phyloP scores from a whole-genome alignment of 2,329 filamentous ascomycete genomes.

The Aspergillus tubingensis region DNA sequence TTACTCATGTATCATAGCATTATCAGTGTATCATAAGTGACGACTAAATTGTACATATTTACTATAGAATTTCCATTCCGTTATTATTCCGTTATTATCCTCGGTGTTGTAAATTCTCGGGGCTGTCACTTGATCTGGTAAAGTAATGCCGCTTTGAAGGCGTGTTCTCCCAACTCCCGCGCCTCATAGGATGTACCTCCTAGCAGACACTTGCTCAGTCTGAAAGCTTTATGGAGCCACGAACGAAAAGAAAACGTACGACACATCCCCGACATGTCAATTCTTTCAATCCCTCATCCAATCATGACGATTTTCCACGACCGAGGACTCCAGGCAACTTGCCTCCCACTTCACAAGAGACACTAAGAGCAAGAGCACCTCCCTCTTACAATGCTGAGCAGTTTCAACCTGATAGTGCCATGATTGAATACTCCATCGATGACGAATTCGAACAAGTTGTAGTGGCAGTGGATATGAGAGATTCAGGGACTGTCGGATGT shows the following conservation, averaged over 20 bases:
- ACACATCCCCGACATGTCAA: background rate
- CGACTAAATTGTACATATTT: constrained; percentile 4
- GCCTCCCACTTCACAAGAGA: constrained; percentile 6
- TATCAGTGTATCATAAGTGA: constrained; percentile 15
- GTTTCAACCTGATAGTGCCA: constrained; percentile 23
- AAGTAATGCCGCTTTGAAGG: background rate
- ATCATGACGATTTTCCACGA: background rate
- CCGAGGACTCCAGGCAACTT: background rate
- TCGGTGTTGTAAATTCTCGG: background rate
- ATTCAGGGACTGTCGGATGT: constrained; percentile 74
- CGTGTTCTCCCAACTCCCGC: background rate
- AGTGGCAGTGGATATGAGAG: constrained; percentile 76
- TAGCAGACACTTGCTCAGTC: background rate
- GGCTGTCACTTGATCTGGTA: background rate
- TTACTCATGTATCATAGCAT: constrained; percentile 16
- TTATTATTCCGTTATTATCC: background rate
- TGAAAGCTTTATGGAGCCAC: constrained; percentile 6
- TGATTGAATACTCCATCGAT: constrained; percentile 39
- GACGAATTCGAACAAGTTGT: constrained; percentile 68
- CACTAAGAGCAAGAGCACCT: constrained; percentile 12
- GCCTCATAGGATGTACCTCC: background rate
- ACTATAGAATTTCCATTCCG: background rate
- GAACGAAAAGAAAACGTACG: constrained; percentile 14
- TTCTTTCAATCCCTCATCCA: constrained; percentile 2
- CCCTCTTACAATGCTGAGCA: constrained; percentile 13